Base-by-base conservation (phyloP, 257 asterid genomes). In the Nicotiana tabacum region DNA sequence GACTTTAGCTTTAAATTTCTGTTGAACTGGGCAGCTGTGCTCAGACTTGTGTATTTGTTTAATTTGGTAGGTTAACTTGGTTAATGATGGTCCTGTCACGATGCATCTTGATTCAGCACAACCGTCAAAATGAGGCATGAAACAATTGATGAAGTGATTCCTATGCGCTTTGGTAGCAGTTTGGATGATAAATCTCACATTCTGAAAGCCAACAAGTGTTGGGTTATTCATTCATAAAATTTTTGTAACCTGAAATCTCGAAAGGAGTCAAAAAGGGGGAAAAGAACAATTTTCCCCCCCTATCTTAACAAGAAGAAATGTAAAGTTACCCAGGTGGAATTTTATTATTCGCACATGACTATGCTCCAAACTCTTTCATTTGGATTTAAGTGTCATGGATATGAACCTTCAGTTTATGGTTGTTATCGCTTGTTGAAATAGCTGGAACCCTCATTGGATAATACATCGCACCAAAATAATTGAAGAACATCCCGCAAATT, bases 21-120 rank as follows among this genome's bases (percentile, higher is more conserved):
- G 27, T 27, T 15, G 80, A 27, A 76, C 62, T 1, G 27, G 24
- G 24, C 48, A 30, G 51, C 18, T 57, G 39, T 29, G 51, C 60
- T 30, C 82, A 83, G 39, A 55, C 62, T 37, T 32, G 10, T 12
- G 82, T 27, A 29, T 84, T 48, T 67, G 18, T 39, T 80, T 33
- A 79, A 37, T 82, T 79, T 37, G 86, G 77, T 61, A 92, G 99
- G 99, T 94, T 79, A 92, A 88, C 83, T 91, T 92, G 91, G 94
- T 94, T 48, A 95, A 95, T 81, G 99, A 94, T 84, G 97, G 98
- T 77, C 98, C 97, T 29, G 98, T 94, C 70, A 96, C 98, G 58
- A 91, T 94, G 97, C 97, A 94, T 91, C 93, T 96, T 2, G 98
- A 94, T 78, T 96, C 98, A 12, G 77, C 88, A n/a, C 93, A 89